A percentile compares a stretch with the other conserved stretches of the same genome.
Evolutionary conservation across 257 asterid species (phyloP).

Genomic region (Solanum sparsipilum): DNA sequence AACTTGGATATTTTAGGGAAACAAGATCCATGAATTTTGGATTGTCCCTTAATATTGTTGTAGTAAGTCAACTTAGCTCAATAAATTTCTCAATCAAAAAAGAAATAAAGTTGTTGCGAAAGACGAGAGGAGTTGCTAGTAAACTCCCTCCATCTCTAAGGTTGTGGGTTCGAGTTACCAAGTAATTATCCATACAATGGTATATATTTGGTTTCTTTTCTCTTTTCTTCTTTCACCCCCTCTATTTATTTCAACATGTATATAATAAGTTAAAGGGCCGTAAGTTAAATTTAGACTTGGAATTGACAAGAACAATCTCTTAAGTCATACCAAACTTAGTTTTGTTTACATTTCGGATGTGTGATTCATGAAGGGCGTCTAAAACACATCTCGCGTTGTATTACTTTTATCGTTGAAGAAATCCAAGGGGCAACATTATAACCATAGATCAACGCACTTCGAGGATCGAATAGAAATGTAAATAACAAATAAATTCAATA

Average conservation of each 20-base stretch:
- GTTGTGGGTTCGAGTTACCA: neutral
- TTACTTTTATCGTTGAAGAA: neutral
- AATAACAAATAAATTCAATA: neutral
- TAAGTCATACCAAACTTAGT: neutral
- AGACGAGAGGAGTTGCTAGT: neutral
- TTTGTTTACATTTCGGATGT: too few species aligned
- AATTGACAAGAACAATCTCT: neutral
- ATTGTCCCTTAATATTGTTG: neutral
- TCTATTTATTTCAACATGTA: neutral
- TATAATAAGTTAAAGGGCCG: neutral
- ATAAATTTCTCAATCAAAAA: neutral
- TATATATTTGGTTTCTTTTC: neutral
- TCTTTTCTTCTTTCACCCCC: neutral
- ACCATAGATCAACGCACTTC: neutral
- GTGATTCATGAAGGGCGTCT: neutral
- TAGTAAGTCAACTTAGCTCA: neutral
- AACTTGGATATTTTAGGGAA: neutral
- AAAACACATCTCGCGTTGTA: neutral
- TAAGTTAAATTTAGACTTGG: neutral
- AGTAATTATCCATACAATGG: neutral
- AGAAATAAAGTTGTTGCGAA: rapidly evolving
- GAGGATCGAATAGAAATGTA: neutral
- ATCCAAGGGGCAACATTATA: rapidly evolving
- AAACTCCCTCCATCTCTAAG: neutral
- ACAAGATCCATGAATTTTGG: neutral